A percentile compares a stretch with the other conserved stretches of the same genome.
These are phyloP conservation scores for Ajuga chamaepitys DNA, from an alignment of 257 asterid species.

Conservation along the genomic window DNA sequence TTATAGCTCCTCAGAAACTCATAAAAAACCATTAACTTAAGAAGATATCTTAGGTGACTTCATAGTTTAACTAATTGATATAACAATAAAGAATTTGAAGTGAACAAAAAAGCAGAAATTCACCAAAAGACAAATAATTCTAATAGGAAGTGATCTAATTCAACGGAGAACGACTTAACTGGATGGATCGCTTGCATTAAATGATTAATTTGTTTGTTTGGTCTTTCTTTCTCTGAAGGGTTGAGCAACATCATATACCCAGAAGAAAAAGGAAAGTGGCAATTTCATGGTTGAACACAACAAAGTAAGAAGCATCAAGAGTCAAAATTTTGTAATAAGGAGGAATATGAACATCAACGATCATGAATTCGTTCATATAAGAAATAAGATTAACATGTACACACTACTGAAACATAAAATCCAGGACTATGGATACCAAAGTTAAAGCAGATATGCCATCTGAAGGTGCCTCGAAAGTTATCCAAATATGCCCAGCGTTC, in stretches of 20 bases:
- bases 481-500: constrained; percentile 69
- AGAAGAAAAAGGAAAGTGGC: not conserved
- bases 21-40: not conserved
- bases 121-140: not conserved
- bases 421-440: constrained; percentile 56
- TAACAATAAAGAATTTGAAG: not conserved
- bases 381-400: constrained; percentile 1
- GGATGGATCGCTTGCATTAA: not conserved
- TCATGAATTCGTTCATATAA: constrained; percentile 2
- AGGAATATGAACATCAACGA: not conserved
- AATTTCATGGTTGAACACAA: not conserved
- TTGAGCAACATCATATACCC: not conserved
- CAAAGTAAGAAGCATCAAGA: not conserved
- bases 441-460: constrained; percentile 98
- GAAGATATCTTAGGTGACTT: not conserved
- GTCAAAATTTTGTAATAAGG: not conserved
- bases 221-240: not conserved
- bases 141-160: not conserved
- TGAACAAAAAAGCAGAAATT: not conserved
- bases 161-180: not conserved
- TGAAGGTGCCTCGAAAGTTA: constrained; percentile 77
- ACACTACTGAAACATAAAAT: constrained; percentile 1
- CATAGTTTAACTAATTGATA: not conserved
- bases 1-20: not conserved
- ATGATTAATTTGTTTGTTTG: not conserved